Base-by-base conservation (phyloP, 2,329 filamentous ascomycete genomes). In the Ascochyta rabiei region DNA sequence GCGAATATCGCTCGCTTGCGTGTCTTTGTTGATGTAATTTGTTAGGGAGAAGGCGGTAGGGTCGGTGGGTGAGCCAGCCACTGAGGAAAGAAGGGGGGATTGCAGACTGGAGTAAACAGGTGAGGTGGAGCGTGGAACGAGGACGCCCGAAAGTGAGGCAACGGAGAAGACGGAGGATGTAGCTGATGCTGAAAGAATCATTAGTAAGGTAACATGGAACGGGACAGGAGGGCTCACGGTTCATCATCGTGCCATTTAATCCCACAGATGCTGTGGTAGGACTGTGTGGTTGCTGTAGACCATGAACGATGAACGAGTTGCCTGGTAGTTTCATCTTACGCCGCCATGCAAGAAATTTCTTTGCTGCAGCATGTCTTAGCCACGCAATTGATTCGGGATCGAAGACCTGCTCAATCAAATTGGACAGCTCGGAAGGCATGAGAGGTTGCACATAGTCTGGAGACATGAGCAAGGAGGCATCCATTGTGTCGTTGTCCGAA, bases 381-480 rank as follows among this genome's bases (percentile, higher is more conserved):
- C 90, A 93, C 3, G 89, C 83, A 33, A 92, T 84, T 31, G 89
- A 92, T 40, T 93, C 87, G 4, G 84, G 82, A 40, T 91, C 88
- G 64, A 98, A 93, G 0, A 97, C 78, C 16, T 85, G 84, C 8
- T 86, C 79, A n/a, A 96, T 84, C 1, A 98, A 80, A 8, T 78
- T 74, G 5, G 75, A 68, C 2, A 98, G 83, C 53, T 98, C 93
- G 8, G 91, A 95, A 0, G 84, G 76, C 3, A 90, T 77, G 4
- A 97, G 80, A 1, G 93, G 93, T 57, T 91, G 88, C 13, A 95
- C 80, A 70, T 97, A 98, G 66, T 95, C 90, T 1, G 93, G 88
- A 51, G 88, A 92, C 93, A 98, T 98, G 16, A 98, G 82, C 0
- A 96, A 80, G 67, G 91, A 96, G 16, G 93, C 93, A 72, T 98